Conservation (phyloP, 2,329 filamentous ascomycete genomes). For the Xylaria arbuscula region DNA sequence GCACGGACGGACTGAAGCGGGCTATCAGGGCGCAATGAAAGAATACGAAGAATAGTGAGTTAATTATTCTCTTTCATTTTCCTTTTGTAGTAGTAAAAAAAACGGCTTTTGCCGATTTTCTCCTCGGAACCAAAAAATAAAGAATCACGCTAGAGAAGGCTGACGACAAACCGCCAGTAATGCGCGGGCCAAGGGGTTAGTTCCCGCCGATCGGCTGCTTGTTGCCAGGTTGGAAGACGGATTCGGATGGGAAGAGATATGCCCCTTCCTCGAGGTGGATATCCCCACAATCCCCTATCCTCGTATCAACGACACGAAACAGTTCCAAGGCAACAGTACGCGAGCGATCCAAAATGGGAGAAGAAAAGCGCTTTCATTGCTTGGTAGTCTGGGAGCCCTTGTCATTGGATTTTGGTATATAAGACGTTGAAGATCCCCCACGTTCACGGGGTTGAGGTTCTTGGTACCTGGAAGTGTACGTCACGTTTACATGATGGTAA, state of each 20-base stretch:
- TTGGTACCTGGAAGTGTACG: neutral
- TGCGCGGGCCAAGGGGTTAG: constrained; percentile 23
- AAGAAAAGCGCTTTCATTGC: constrained; percentile 14
- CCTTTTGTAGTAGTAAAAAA: neutral
- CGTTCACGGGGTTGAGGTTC: neutral
- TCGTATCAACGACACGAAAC: constrained; percentile 33
- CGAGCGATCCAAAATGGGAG: constrained; percentile 15
- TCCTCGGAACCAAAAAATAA: neutral
- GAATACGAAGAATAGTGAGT: constrained; percentile 29
- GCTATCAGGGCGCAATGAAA: constrained; percentile 19
- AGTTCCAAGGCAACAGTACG: constrained; percentile 25
- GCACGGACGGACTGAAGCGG: constrained; percentile 20
- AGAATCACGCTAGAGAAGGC: constrained; percentile 9
- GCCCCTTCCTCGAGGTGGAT: constrained; percentile 34
- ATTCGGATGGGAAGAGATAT: constrained; percentile 37
- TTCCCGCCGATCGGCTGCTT: constrained; percentile 35
- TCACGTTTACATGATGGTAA: neutral
- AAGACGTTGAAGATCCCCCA: constrained; percentile 9
- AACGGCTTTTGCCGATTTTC: neutral
- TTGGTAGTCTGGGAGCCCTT: constrained; percentile 8
- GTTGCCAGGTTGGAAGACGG: constrained; percentile 36
- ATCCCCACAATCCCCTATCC: constrained; percentile 34
- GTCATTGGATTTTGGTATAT: constrained; percentile 29
- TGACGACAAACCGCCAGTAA: constrained; percentile 24
- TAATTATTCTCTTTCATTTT: neutral